phyloP scores from a whole-genome alignment of 2,329 filamentous ascomycete species.

The Hypoxylon rubiginosum region DNA sequence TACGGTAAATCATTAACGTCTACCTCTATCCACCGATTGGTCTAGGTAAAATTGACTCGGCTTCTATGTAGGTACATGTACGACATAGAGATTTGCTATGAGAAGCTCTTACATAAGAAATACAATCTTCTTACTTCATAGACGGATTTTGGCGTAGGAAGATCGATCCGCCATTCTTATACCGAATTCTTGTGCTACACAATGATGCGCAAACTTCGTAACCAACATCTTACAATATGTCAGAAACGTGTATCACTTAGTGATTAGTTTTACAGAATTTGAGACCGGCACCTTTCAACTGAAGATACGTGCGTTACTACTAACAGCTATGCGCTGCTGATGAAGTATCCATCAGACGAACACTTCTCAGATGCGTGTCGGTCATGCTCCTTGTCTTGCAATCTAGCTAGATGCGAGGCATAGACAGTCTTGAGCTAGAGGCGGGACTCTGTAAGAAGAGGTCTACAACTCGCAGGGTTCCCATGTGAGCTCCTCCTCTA shows the following conservation, averaged over 20 bases:
- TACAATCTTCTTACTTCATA: not conserved
- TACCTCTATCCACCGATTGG: not conserved
- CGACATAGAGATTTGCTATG: not conserved
- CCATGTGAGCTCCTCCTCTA: not conserved
- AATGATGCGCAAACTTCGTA: not conserved
- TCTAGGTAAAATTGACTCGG: not conserved
- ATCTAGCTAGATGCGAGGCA: too few relatives aligned
- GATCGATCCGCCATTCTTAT: not conserved
- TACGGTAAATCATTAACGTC: not conserved
- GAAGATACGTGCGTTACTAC: too few relatives aligned
- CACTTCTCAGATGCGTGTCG: too few relatives aligned
- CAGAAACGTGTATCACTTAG: not conserved
- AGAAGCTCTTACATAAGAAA: not conserved
- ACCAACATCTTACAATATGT: not conserved
- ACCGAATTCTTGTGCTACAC: not conserved
- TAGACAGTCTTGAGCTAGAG: too few relatives aligned
- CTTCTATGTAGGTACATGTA: not conserved
- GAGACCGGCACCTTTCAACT: not conserved
- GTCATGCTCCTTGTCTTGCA: too few relatives aligned
- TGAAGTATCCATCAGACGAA: too few relatives aligned
- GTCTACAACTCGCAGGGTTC: too few relatives aligned
- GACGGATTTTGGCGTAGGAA: not conserved
- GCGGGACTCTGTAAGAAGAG: too few relatives aligned
- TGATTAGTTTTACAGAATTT: not conserved
- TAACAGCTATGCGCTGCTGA: too few relatives aligned